Base-by-base conservation (phyloP, 805 yeast species). In the Kodamaea hsintzibuensis region DNA sequence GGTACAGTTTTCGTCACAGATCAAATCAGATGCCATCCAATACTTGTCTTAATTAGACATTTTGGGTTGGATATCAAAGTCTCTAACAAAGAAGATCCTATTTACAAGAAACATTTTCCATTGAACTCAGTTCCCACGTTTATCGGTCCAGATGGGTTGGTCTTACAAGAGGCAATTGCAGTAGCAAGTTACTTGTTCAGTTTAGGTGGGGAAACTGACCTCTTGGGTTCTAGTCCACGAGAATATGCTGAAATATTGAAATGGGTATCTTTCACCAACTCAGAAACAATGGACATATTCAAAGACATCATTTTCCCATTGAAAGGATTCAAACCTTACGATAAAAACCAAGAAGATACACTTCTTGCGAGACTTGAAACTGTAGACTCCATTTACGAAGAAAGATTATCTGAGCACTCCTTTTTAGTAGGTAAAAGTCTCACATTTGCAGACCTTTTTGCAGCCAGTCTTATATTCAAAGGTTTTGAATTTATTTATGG, bases 221-320 rank as follows among this genome's bases (percentile, higher is more conserved):
- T 87, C 60, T 74, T 83, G 58, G 98, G 97, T 64, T 80, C 82
- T 69, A 78, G 78, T 69, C 72, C 81, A 59, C 73, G 74, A 60
- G 90, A 88, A 64, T 78, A 82, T 66, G 89, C 88, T 55, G 72
- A 72, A 62, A 77, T 91, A 63, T 70, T 91, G 62, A 84, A 79
- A 74, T 91, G 96, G 96, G 64, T 85, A 68, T 89, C 96, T 1
- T 74, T 89, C 62, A 78, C 84, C 70, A 89, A 87, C 79, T 64
- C 82, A 62, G 97, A 92, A 63, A 62, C 88, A 54, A 68, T 86
- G 59, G 64, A 75, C 45, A 63, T 71, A 55, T 50, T 80, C 55
- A 64, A 59, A 40, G 82, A 82, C 60, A 82, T 89, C 73, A 69
- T 70, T 8, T 16, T 16, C 57, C 88, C 90, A 61, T 67, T 87